Evolutionary conservation across 2,329 filamentous ascomycete species (phyloP).

Genomic region (Xylariaceae sp.): DNA sequence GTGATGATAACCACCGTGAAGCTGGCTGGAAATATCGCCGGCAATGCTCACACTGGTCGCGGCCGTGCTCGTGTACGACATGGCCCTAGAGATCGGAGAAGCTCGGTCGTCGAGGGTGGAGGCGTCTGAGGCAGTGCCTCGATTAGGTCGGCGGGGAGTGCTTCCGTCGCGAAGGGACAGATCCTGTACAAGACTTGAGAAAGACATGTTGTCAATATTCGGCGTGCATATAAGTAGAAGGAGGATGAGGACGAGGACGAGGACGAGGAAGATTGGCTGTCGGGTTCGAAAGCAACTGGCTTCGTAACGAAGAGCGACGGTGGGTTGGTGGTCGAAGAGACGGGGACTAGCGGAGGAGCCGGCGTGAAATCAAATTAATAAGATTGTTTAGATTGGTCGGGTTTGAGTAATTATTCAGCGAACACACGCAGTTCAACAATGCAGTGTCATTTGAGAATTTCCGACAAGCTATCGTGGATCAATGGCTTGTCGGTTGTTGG

Average conservation of each 20-base stretch:
- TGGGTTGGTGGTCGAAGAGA: background rate
- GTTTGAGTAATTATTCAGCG: background rate
- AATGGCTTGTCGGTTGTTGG: no score
- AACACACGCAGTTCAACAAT: background rate
- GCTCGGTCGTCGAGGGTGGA: constrained; percentile 63
- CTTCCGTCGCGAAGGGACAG: constrained; percentile 60
- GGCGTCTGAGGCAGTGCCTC: constrained; percentile 46
- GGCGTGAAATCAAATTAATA: background rate
- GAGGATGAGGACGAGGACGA: no score
- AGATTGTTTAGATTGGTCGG: background rate
- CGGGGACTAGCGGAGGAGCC: background rate
- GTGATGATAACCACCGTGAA: constrained; percentile 82
- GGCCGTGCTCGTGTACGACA: constrained; percentile 68
- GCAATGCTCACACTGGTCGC: constrained; percentile 71
- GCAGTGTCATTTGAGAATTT: no score
- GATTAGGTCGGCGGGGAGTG: constrained; percentile 47
- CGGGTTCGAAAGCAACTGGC: background rate
- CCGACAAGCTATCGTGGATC: no score
- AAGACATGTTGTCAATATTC: constrained; percentile 55
- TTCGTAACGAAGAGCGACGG: background rate
- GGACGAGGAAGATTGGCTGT: background rate
- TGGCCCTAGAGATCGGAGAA: constrained; percentile 64
- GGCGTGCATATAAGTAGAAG: background rate
- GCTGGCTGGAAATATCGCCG: constrained; percentile 78
- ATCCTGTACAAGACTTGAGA: constrained; percentile 69